These are phyloP conservation scores for Fusarium sp. DNA, from an alignment of 2,329 filamentous ascomycete species.

Conservation along the genomic window DNA sequence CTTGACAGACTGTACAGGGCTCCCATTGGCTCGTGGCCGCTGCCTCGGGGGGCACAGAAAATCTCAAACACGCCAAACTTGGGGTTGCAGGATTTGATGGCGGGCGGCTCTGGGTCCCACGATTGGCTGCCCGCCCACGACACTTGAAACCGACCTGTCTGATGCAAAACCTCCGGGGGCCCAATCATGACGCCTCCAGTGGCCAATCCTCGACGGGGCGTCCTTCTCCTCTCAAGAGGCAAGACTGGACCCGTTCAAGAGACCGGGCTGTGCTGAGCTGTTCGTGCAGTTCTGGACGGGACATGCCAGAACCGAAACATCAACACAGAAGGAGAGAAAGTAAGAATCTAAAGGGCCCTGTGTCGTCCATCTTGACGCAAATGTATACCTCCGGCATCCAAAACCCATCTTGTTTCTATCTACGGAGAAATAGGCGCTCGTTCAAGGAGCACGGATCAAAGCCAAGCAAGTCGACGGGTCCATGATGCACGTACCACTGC, in stretches of 20 bases:
- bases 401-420: slow-evolving; percentile 2
- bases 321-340: slow-evolving; percentile 3
- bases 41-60: background rate
- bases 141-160: slow-evolving; percentile 41
- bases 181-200: slow-evolving; percentile 13
- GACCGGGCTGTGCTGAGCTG: background rate
- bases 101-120: slow-evolving; percentile 25
- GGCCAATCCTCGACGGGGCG: background rate
- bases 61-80: slow-evolving; percentile 37
- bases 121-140: slow-evolving; percentile 26
- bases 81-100: background rate
- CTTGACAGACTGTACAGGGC: slow-evolving; percentile 9
- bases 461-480: background rate
- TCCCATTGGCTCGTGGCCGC: slow-evolving; percentile 18
- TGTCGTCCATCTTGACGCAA: slow-evolving; percentile 14
- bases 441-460: slow-evolving; percentile 1
- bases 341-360: slow-evolving; percentile 15
- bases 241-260: background rate
- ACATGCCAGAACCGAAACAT: slow-evolving; percentile 6
- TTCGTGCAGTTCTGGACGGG: background rate
- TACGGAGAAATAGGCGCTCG: slow-evolving; percentile 16
- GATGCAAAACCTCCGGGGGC: slow-evolving; percentile 29
- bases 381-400: slow-evolving; percentile 26
- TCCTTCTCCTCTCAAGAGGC: background rate
- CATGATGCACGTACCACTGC: background rate